Percentiles rank a stretch among this genome's conserved stretches.
phyloP scores from a whole-genome alignment of 495 filamentous ascomycete species.

The Astrothelium macrocarpum region DNA sequence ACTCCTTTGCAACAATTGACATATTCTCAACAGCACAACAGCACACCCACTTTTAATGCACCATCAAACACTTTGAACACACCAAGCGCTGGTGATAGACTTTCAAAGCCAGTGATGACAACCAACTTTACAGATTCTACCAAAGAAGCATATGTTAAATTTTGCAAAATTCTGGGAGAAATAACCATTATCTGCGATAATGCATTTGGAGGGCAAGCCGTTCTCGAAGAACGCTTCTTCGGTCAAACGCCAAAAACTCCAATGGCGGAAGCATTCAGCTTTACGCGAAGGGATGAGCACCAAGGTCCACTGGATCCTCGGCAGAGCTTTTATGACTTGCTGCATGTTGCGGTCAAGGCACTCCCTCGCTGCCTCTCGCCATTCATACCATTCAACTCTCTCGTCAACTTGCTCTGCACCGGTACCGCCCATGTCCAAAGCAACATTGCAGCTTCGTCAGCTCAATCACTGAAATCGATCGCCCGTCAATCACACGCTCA shows the following conservation, averaged over 20 bases:
- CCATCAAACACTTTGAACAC: constrained; percentile 18
- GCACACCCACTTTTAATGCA: constrained; percentile 26
- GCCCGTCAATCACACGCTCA: constrained; percentile 88
- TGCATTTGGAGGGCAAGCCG: constrained; percentile 91
- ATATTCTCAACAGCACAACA: constrained; percentile 10
- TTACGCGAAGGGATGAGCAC: constrained; percentile 72
- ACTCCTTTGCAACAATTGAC: neutral
- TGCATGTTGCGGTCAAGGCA: constrained; percentile 92
- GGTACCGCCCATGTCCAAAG: constrained; percentile 91
- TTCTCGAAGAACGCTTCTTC: constrained; percentile 88
- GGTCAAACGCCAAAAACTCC: constrained; percentile 83
- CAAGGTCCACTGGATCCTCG: constrained; percentile 66
- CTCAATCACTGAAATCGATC: constrained; percentile 88
- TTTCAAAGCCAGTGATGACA: constrained; percentile 66
- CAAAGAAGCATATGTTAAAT: constrained; percentile 73
- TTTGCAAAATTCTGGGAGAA: constrained; percentile 91
- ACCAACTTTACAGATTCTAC: constrained; percentile 63
- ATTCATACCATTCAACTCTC: constrained; percentile 83
- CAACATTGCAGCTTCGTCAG: constrained; percentile 86
- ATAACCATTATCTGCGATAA: constrained; percentile 94
- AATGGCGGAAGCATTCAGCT: constrained; percentile 87
- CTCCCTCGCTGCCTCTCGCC: constrained; percentile 84
- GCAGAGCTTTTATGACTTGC: constrained; percentile 88
- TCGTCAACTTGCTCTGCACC: constrained; percentile 92
- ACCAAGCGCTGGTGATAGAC: constrained; percentile 39